These are phyloP conservation scores for Cucumis hystrix DNA, from an alignment of 306 rosid genomes.

Conservation along the genomic window DNA sequence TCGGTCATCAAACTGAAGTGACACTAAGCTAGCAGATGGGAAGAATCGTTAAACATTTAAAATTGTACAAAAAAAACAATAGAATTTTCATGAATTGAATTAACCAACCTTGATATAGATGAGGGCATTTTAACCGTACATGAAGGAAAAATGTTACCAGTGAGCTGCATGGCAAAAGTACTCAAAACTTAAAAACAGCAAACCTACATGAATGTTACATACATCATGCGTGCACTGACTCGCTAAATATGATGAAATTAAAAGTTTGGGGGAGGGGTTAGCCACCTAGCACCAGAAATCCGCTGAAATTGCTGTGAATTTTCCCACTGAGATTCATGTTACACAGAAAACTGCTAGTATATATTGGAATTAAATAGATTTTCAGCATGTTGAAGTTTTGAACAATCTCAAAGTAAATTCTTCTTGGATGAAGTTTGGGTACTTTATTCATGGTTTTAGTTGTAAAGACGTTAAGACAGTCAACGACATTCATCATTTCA, in stretches of 20 bases:
- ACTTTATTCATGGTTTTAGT: neutral
- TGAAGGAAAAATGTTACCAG: conserved; percentile 47
- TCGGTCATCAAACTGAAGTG: conserved; percentile 71
- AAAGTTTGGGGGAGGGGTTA: neutral
- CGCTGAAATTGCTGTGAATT: neutral
- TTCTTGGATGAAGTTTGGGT: neutral
- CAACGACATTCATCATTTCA: neutral
- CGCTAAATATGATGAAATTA: neutral
- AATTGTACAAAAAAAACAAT: neutral
- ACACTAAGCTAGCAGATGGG: conserved; percentile 32
- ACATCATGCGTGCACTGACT: neutral
- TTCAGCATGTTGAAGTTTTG: neutral
- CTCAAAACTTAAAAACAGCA: neutral
- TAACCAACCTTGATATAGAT: conserved; percentile 53
- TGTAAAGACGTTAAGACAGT: neutral
- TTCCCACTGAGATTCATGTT: neutral
- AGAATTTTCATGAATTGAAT: neutral
- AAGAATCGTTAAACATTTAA: neutral
- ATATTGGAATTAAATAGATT: neutral
- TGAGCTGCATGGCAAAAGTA: conserved; percentile 34
- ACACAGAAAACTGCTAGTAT: neutral
- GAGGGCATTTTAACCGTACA: conserved; percentile 62
- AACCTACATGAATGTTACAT: neutral
- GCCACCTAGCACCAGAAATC: neutral
- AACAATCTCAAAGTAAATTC: neutral